A percentile compares a stretch with the other conserved stretches of the same genome.
phyloP scores from a whole-genome alignment of 2,329 filamentous ascomycete genomes.

The Blastomyces gilchristii region DNA sequence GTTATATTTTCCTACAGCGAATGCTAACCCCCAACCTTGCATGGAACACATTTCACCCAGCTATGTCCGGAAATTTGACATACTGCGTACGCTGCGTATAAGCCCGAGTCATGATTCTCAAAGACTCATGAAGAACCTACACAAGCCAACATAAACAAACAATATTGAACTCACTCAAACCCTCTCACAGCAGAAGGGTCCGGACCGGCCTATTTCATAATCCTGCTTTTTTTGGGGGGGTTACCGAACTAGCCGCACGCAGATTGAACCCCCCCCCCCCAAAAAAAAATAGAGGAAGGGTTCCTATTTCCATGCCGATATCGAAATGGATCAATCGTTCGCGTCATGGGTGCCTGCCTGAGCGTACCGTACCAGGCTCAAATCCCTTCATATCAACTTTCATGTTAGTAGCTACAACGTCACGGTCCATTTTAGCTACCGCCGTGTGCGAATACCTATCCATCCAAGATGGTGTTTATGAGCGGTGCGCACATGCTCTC shows the following conservation, averaged over 20 bases:
- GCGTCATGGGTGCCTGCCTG: neutral
- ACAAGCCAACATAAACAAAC: neutral
- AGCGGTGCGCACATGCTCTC: neutral
- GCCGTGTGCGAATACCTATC: neutral
- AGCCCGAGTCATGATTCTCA: neutral
- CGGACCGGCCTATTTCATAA: neutral
- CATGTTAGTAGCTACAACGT: neutral
- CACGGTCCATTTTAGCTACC: neutral
- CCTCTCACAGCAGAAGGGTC: neutral
- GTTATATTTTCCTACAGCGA: neutral
- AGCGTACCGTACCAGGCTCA: neutral
- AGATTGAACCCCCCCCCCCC: neutral
- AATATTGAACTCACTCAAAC: neutral
- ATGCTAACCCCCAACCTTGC: neutral
- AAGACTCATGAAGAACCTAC: neutral
- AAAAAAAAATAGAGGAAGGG: neutral
- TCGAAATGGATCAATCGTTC: neutral
- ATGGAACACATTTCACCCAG: neutral
- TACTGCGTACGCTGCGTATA: no score
- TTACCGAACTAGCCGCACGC: neutral
- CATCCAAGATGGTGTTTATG: neutral
- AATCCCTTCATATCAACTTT: neutral
- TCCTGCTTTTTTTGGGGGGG: neutral
- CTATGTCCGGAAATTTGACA: neutral
- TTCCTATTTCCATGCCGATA: neutral